phyloP scores from a whole-genome alignment of 2,329 filamentous ascomycete species.

The Lojkania enalia region DNA sequence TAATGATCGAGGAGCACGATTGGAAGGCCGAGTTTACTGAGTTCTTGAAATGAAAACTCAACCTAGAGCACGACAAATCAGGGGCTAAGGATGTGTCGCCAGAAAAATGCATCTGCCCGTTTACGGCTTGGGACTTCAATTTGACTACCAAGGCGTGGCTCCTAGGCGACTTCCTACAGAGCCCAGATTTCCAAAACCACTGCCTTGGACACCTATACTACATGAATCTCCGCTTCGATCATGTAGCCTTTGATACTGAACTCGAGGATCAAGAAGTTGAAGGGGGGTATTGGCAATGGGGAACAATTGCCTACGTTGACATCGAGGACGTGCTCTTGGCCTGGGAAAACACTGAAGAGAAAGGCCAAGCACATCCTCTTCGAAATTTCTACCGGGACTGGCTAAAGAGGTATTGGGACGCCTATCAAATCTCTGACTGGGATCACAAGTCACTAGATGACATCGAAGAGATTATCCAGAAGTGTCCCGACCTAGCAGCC shows the following conservation, averaged over 20 bases:
- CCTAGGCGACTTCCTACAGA: conserved; percentile 8
- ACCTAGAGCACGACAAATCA: background rate
- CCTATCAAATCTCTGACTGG: conserved; percentile 5
- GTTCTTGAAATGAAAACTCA: conserved; percentile 2
- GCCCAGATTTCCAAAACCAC: conserved; percentile 10
- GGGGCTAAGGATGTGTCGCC: background rate
- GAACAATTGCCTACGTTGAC: conserved; percentile 6
- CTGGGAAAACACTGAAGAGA: conserved; percentile 3
- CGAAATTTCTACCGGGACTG: conserved; percentile 6
- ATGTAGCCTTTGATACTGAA: background rate
- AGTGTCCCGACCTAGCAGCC: background rate
- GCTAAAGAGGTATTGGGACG: conserved; percentile 6
- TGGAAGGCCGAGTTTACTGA: conserved; percentile 9
- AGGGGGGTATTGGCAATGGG: background rate
- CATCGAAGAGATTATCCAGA: background rate
- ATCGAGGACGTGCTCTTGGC: conserved; percentile 5
- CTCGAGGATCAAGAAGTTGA: background rate
- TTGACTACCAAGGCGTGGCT: conserved; percentile 9
- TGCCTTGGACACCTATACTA: conserved; percentile 11
- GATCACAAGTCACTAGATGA: background rate
- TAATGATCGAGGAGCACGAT: conserved; percentile 4
- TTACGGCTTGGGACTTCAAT: conserved; percentile 10
- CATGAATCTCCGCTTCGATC: conserved; percentile 9
- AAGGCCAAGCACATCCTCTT: conserved; percentile 1
- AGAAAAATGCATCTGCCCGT: conserved; percentile 1